Base-by-base conservation (phyloP, 441 rosid species). In the Francoa sonchifolia region DNA sequence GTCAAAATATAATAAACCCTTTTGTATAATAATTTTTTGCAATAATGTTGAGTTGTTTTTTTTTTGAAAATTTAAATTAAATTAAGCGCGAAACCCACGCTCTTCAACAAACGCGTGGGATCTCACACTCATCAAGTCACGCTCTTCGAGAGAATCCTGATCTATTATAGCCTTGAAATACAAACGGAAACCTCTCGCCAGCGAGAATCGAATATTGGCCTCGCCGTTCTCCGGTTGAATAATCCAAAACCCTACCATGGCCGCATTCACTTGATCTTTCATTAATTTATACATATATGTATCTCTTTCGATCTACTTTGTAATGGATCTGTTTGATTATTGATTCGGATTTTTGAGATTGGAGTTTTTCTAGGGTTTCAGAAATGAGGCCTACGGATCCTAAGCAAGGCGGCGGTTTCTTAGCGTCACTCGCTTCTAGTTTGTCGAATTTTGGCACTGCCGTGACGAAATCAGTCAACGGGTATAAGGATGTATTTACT, bases 401-500 rank as follows among this genome's bases (percentile, higher is more conserved):
- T 19, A 79, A 71, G 53, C 75, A 65, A 55, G 57, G 33, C 22
- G 54, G 77, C 32, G 89, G 96, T 35, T 73, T 86, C 76, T 82
- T 86, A 65, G 53, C 87, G 1, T 77, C 94, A 23, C 61, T 86
- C 54, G 82, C 83, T 60, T 68, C 79, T 39, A 44, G 82, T 50
- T 52, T 82, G 56, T 69, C 94, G 33, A 86, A 48, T 71, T 47
- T 82, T 17, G 67, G 89, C 8, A 66, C 65, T 39, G 79, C 76
- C 28, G 62, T 86, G 94, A 57, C 79, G 66, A 86, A 79, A 74
- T 86, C 96, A 46, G 94, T 86, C 67, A 85, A 72, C 59, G 82
- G 96, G 94, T 86, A 55, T 44, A 43, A 52, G 48, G 66, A 68
- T 66, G 65, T 12, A 11, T 11, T 46, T 13, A 18, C 29, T 44